Evolutionary conservation across 2,329 filamentous ascomycete genomes (phyloP), one percentile per base, ranked within the genome.

Genomic region (Aphanocladium album): DNA sequence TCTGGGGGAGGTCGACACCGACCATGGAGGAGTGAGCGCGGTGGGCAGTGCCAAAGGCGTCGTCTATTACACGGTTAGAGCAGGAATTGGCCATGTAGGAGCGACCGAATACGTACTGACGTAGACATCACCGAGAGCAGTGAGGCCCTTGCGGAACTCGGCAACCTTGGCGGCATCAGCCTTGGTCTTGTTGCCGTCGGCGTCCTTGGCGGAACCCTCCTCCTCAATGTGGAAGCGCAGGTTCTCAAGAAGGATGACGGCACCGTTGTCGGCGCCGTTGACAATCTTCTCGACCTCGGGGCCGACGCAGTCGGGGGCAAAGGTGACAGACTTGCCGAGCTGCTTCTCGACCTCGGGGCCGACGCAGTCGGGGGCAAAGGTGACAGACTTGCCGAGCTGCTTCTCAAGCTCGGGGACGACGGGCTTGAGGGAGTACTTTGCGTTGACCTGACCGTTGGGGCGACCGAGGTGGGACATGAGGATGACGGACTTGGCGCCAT

Each of bases 21-120:
- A 99, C 95, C 95, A 99, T 99, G 77, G 93, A 98, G 77, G 92
- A 97, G 86, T 99, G 95, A 53, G 91, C 95, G 76, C 95, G 91
- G 83, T 99, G 95, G 63, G 95, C 95, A 64, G 95, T 99, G 77
- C 95, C 95, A 75, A 99, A 99, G 64, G 96, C 95, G 72, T 99
- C 95, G 79, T 99, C 91, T 96, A 67, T n/a, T n/a, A n/a, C n/a
- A n/a, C n/a, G n/a, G n/a, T n/a, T n/a, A 1, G 27, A 7, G 0
- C 6, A 25, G 9, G 46, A 37, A 53, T 17, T 11, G 14, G 12
- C 33, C 12, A 23, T 17, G n/a, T 41, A 37, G n/a, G n/a, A n/a
- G n/a, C n/a, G n/a, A n/a, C n/a, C n/a, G n/a, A n/a, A 39, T 39
- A 80, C 91, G 78, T 74, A 96, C 91, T 99, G 86, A 99, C 88